These are phyloP conservation scores for Basidiobolus heterosporus DNA, from an alignment of 371 early-diverging fungal genomes.

Conservation along the genomic window DNA sequence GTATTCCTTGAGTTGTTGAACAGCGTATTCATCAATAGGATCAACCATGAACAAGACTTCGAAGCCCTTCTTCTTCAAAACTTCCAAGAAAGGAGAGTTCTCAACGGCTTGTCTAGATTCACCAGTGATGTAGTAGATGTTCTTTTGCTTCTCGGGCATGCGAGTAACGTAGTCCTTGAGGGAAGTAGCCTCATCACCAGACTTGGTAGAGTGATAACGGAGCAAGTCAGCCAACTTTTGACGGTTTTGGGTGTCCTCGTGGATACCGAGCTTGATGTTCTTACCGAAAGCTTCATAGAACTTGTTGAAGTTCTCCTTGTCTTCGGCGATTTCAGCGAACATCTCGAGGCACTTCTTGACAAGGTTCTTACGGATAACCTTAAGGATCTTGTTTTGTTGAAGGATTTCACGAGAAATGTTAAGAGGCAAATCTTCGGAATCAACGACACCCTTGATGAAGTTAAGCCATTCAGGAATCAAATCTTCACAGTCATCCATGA, in stretches of 20 bases:
- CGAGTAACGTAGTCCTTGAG: constrained; percentile 87
- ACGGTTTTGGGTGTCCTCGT: constrained; percentile 76
- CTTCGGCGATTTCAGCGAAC: constrained; percentile 73
- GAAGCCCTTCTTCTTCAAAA: constrained; percentile 91
- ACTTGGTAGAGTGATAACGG: constrained; percentile 86
- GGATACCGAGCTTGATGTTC: constrained; percentile 85
- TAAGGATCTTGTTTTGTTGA: constrained; percentile 89
- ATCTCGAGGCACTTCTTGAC: constrained; percentile 87
- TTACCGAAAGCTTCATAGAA: constrained; percentile 87
- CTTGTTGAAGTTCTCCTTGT: constrained; percentile 81
- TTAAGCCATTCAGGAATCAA: constrained; percentile 81
- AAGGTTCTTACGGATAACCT: constrained; percentile 84
- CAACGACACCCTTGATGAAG: constrained; percentile 82
- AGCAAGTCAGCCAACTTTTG: constrained; percentile 78
- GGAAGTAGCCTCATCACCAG: constrained; percentile 71
- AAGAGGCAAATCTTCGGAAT: constrained; percentile 90
- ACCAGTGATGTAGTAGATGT: constrained; percentile 96
- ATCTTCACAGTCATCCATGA: constrained; percentile 92
- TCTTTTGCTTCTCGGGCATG: constrained; percentile 62
- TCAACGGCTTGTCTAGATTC: constrained; percentile 87
- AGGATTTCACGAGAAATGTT: constrained; percentile 93
- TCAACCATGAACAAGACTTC: constrained; percentile 93
- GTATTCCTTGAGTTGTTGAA: constrained; percentile 95
- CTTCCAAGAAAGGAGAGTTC: constrained; percentile 95
- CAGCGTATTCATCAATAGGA: constrained; percentile 90